Evolutionary conservation across 768 basidiomycete species (phyloP).

Genomic region (Kwoniella botswanensis): DNA sequence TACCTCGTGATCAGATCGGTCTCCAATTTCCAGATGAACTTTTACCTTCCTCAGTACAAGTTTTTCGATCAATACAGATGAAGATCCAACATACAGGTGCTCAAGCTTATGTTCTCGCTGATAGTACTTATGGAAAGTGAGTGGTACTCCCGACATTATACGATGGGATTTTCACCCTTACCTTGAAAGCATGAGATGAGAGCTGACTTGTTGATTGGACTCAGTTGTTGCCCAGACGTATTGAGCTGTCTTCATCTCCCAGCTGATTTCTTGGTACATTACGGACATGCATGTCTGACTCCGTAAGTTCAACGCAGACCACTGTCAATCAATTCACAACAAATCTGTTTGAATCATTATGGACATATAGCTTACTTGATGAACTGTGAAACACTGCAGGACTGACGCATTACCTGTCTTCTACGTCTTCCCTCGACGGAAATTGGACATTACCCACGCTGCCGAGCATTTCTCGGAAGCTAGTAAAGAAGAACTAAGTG

Average conservation of each 20-base stretch:
- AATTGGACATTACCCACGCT: conserved; percentile 63
- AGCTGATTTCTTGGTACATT: conserved; percentile 89
- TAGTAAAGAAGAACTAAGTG: conserved; percentile 33
- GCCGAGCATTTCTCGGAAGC: conserved; percentile 36
- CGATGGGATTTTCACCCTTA: no score
- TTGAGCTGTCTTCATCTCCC: conserved; percentile 92
- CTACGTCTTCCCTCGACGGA: conserved; percentile 83
- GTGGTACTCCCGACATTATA: conserved; percentile 33
- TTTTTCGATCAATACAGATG: conserved; percentile 71
- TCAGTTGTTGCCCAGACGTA: conserved; percentile 94
- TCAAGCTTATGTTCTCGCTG: conserved; percentile 89
- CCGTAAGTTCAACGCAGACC: conserved; percentile 64
- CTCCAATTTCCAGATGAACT: conserved; percentile 97
- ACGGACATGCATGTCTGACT: conserved; percentile 94
- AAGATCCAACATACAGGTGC: conserved; percentile 56
- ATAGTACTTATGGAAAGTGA: conserved; percentile 96
- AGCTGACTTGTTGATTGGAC: not conserved
- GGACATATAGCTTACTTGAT: no score
- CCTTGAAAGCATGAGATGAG: no score
- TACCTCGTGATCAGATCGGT: conserved; percentile 62
- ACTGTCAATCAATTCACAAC: not conserved
- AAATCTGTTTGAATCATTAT: no score
- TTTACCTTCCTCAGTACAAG: conserved; percentile 79
- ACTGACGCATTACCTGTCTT: conserved; percentile 85
- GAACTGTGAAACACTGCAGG: conserved; percentile 59